Conservation (phyloP, 225 moss, liverwort and hornwort genomes). For the Polytrichum commune region DNA sequence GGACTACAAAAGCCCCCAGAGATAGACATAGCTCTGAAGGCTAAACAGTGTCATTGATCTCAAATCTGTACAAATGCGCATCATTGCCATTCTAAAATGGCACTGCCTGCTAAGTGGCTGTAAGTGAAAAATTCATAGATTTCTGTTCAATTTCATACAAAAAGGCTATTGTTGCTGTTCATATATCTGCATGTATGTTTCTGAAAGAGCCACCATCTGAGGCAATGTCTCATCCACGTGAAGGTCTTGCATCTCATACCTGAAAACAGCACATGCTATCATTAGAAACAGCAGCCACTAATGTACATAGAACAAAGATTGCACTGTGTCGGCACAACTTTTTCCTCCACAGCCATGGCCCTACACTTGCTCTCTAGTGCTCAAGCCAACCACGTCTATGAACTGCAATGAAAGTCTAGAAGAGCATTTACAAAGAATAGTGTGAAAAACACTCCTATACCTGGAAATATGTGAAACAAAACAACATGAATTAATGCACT, state of each 20-base stretch:
- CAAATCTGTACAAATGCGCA: too few relatives aligned
- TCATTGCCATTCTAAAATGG: too few relatives aligned
- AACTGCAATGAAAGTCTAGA: background rate
- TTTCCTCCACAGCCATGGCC: too few relatives aligned
- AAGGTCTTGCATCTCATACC: slow-evolving; percentile 99
- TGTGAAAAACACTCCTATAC: background rate
- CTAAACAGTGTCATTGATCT: too few relatives aligned
- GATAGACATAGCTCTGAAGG: too few relatives aligned
- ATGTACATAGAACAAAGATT: background rate
- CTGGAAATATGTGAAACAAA: background rate
- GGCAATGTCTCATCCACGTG: slow-evolving; percentile 93
- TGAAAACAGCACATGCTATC: slow-evolving; percentile 15
- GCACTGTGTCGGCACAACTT: background rate
- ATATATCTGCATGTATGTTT: slow-evolving; percentile 98
- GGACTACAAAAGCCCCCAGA: too few relatives aligned
- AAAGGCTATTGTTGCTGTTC: slow-evolving; percentile 66
- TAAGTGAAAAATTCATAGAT: too few relatives aligned
- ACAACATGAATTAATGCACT: slow-evolving; percentile 3
- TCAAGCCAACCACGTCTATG: too few relatives aligned
- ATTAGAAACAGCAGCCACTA: slow-evolving; percentile 8
- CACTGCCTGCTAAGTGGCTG: too few relatives aligned
- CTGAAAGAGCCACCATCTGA: slow-evolving; percentile 98
- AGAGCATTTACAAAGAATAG: background rate
- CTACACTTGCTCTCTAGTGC: too few relatives aligned
- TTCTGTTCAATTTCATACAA: background rate